A percentile compares a stretch with the other conserved stretches of the same genome.
Evolutionary conservation across 2,329 filamentous ascomycete species (phyloP).

Genomic region (Trichothecium roseum): DNA sequence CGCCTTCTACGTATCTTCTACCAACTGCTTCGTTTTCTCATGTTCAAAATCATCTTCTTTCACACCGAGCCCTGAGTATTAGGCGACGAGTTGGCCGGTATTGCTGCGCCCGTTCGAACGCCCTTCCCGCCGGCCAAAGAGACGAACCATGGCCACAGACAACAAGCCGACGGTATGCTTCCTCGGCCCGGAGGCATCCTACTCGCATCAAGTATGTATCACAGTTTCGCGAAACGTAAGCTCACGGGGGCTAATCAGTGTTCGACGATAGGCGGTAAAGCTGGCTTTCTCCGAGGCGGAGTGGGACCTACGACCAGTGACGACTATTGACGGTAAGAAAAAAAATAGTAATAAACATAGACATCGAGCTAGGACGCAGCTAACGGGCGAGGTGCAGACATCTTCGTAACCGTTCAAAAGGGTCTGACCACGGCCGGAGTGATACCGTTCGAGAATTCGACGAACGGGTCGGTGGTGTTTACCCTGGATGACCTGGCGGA

Average conservation of each 20-base stretch:
- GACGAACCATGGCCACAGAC: slow-evolving; percentile 13
- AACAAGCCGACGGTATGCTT: slow-evolving; percentile 34
- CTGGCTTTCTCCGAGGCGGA: slow-evolving; percentile 35
- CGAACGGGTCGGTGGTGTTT: slow-evolving; percentile 84
- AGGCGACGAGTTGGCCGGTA: too few species aligned
- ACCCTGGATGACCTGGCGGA: slow-evolving; percentile 86
- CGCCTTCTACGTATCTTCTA: slow-evolving; percentile 4
- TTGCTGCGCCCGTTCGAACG: too few species aligned
- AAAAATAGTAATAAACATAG: background rate
- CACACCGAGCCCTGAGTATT: too few species aligned
- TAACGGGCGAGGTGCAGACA: slow-evolving; percentile 37
- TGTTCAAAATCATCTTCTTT: too few species aligned
- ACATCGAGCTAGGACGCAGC: background rate
- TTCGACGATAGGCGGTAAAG: slow-evolving; percentile 28
- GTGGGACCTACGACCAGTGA: slow-evolving; percentile 38
- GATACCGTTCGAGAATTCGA: slow-evolving; percentile 92
- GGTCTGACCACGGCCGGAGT: slow-evolving; percentile 60
- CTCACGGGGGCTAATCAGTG: slow-evolving; percentile 1
- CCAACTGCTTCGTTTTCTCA: slow-evolving; percentile 4
- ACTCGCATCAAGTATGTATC: slow-evolving; percentile 37
- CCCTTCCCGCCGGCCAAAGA: too few species aligned
- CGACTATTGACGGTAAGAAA: slow-evolving; percentile 38
- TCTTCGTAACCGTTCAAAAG: slow-evolving; percentile 69
- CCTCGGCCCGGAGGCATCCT: slow-evolving; percentile 37
- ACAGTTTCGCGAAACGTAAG: background rate